phyloP scores from a whole-genome alignment of 1,284 basidiomycete genomes.

The Mycosarcoma maydis region DNA sequence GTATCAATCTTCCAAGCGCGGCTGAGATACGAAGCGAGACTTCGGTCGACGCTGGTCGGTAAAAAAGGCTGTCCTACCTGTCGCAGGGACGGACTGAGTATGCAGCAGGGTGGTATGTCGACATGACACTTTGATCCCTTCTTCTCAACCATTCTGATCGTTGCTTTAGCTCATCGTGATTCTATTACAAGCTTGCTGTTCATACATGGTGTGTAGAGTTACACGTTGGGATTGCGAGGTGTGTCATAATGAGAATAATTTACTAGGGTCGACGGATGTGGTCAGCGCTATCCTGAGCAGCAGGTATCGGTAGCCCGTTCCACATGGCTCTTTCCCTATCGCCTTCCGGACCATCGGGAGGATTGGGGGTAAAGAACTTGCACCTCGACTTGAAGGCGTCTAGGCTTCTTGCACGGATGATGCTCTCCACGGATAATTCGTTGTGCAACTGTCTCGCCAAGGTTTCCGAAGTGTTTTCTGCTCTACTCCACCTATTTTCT shows the following conservation, averaged over 20 bases:
- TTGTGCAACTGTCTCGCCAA: slow-evolving; percentile 56
- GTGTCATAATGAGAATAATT: neutral
- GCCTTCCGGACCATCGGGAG: slow-evolving; percentile 16
- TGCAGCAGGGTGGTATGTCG: neutral
- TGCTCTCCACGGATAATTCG: slow-evolving; percentile 58
- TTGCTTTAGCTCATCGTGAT: too few relatives aligned
- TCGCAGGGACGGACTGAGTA: slow-evolving; percentile 17
- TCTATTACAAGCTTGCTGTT: too few relatives aligned
- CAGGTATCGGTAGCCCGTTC: slow-evolving; percentile 32
- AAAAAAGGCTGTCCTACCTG: slow-evolving; percentile 41
- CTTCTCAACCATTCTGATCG: too few relatives aligned
- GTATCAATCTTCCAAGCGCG: slow-evolving; percentile 22
- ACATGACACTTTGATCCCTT: too few relatives aligned
- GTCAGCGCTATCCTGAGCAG: slow-evolving; percentile 14
- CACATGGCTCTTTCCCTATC: slow-evolving; percentile 54
- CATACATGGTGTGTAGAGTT: neutral
- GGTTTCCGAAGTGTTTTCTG: slow-evolving; percentile 13
- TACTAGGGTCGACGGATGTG: slow-evolving; percentile 3
- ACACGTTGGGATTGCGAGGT: too few relatives aligned
- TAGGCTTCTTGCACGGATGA: slow-evolving; percentile 54
- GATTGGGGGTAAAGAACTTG: slow-evolving; percentile 41
- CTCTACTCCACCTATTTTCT: slow-evolving; percentile 22
- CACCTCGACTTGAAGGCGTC: slow-evolving; percentile 61
- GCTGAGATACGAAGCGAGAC: slow-evolving; percentile 42
- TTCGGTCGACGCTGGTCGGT: slow-evolving; percentile 23